Evolutionary conservation across 257 asterid species (phyloP).

Genomic region (Rubia yunnanensis): DNA sequence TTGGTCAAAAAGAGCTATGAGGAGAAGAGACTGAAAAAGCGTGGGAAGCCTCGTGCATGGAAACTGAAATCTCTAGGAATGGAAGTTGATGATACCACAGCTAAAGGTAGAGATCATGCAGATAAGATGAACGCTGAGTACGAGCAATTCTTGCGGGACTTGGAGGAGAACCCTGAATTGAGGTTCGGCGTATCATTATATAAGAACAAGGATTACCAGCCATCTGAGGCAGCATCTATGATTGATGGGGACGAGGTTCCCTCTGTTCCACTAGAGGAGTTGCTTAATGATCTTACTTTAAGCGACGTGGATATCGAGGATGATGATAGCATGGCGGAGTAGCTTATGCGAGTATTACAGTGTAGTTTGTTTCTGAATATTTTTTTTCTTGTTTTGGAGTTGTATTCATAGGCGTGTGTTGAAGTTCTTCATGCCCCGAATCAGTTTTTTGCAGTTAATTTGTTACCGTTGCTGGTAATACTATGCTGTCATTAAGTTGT

Average conservation of each 20-base stretch:
- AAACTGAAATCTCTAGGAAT: constrained; percentile 24
- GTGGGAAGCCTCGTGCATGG: constrained; percentile 27
- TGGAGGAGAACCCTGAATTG: constrained; percentile 33
- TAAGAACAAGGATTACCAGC: constrained; percentile 24
- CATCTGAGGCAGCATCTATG: constrained; percentile 23
- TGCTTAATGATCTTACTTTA: constrained; percentile 29
- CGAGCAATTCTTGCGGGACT: constrained; percentile 28
- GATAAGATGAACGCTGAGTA: constrained; percentile 22
- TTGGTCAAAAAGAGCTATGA: constrained; percentile 26
- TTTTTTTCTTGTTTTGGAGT: not conserved
- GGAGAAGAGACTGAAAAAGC: constrained; percentile 21
- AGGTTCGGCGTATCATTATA: constrained; percentile 20
- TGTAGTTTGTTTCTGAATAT: not conserved
- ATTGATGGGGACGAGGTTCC: constrained; percentile 24
- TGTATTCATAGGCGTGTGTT: too few species aligned
- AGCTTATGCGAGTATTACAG: not conserved
- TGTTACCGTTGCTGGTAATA: too few species aligned
- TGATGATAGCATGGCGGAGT: constrained; percentile 19
- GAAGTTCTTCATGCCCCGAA: too few species aligned
- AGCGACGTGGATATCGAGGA: constrained; percentile 14
- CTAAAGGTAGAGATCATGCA: constrained; percentile 25
- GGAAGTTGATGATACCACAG: constrained; percentile 25
- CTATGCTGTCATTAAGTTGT: too few species aligned
- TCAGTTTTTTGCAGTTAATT: too few species aligned
- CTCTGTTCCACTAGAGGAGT: constrained; percentile 25